Conservation (phyloP, 306 rosid species). For the Spatholobus suberectus region DNA sequence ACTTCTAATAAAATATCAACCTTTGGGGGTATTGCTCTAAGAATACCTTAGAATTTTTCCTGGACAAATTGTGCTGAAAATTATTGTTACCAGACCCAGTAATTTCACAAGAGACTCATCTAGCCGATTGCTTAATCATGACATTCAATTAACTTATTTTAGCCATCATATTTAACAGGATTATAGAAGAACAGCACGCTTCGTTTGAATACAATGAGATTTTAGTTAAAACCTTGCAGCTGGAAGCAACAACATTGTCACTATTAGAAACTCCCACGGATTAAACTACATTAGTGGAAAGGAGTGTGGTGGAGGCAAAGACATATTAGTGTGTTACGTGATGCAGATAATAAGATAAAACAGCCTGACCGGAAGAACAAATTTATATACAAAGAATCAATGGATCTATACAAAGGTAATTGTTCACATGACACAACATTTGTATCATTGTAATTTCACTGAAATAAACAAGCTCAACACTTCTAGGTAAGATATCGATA, state of each 20-base stretch:
- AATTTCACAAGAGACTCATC: neutral
- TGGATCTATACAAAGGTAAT: conserved; percentile 16
- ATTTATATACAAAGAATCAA: conserved; percentile 30
- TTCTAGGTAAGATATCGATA: conserved; percentile 74
- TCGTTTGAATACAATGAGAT: neutral
- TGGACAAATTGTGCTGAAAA: neutral
- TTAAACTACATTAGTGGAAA: neutral
- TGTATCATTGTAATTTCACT: conserved; percentile 17
- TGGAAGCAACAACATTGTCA: no score
- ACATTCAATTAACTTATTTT: neutral
- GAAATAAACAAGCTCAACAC: conserved; percentile 25
- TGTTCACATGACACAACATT: conserved; percentile 34
- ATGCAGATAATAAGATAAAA: conserved; percentile 26
- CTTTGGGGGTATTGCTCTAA: neutral
- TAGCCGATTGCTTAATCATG: neutral
- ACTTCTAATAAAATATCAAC: no score
- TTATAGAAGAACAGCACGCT: neutral
- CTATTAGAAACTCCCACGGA: neutral
- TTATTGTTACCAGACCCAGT: neutral
- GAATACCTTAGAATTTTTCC: neutral
- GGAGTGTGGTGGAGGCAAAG: neutral
- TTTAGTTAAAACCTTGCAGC: neutral
- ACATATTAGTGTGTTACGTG: neutral
- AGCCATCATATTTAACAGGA: neutral
- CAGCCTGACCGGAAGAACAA: conserved; percentile 16